These are phyloP conservation scores for Suillus fuscotomentosus DNA, from an alignment of 768 basidiomycete species.

Conservation along the genomic window DNA sequence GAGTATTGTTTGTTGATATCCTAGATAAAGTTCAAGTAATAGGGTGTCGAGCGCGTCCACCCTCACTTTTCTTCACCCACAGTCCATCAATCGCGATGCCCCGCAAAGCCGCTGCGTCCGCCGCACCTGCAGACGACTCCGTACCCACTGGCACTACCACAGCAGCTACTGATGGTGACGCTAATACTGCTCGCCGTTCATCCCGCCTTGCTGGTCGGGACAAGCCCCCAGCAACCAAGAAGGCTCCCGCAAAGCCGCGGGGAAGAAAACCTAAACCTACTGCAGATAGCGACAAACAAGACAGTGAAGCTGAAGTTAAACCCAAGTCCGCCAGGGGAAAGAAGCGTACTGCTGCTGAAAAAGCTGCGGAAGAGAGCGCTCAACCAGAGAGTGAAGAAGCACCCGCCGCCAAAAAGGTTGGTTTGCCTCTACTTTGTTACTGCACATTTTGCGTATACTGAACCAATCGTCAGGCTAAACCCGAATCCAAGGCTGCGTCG, in stretches of 20 bases:
- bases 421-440: conserved; percentile 11
- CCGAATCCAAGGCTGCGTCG: conserved; percentile 30
- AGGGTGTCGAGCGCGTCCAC: conserved; percentile 31
- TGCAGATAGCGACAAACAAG: conserved; percentile 34
- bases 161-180: conserved; percentile 24
- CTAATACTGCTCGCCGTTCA: conserved; percentile 63
- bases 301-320: conserved; percentile 44
- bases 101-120: conserved; percentile 59
- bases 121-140: conserved; percentile 33
- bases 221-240: conserved; percentile 55
- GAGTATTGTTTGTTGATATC: conserved; percentile 35
- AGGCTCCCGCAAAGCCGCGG: conserved; percentile 61
- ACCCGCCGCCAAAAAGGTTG: conserved; percentile 67
- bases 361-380: conserved; percentile 35
- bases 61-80: conserved; percentile 13
- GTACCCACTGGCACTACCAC: not conserved
- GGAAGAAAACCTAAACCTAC: conserved; percentile 41
- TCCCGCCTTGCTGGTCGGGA: conserved; percentile 73
- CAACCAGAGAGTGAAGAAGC: conserved; percentile 39
- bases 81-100: conserved; percentile 46
- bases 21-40: conserved; percentile 33
- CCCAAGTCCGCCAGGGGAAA: conserved; percentile 49
- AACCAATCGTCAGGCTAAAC: conserved; percentile 36
- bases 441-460: not conserved
- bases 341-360: conserved; percentile 50